These are phyloP conservation scores for Xanthoceras sorbifolium DNA, from an alignment of 345 rosid species.

Conservation along the genomic window DNA sequence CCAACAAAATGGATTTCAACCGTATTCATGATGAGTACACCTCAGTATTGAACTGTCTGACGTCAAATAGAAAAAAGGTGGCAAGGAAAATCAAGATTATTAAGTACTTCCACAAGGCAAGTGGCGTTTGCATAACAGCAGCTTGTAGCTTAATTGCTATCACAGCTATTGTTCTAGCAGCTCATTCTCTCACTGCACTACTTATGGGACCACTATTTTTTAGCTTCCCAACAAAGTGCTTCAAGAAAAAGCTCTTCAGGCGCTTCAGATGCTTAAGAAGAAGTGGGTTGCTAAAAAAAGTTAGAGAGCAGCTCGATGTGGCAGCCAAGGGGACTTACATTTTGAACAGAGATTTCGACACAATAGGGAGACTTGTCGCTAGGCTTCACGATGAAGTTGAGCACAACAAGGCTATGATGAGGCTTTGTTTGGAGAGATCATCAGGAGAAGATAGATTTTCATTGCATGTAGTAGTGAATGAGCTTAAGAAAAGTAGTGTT, in stretches of 20 bases:
- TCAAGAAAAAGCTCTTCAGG: conserved; percentile 29
- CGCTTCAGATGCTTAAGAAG: conserved; percentile 22
- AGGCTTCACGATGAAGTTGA: conserved; percentile 55
- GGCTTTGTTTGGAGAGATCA: conserved; percentile 34
- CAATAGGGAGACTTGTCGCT: conserved; percentile 43
- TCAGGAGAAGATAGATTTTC: conserved; percentile 21
- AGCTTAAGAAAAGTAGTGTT: conserved; percentile 36
- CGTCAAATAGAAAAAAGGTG: conserved; percentile 34
- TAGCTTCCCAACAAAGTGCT: conserved; percentile 28
- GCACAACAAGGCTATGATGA: conserved; percentile 38
- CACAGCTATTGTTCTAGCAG: conserved; percentile 35
- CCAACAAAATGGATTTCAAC: conserved; percentile 33
- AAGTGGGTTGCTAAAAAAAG: conserved; percentile 28
- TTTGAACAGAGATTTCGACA: conserved; percentile 47
- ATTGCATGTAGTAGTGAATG: conserved; percentile 36
- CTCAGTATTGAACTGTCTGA: conserved; percentile 25
- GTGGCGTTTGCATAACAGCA: conserved; percentile 37
- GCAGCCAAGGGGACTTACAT: conserved; percentile 49
- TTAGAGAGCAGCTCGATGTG: conserved; percentile 39
- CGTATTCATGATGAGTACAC: conserved; percentile 31
- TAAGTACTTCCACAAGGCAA: conserved; percentile 24
- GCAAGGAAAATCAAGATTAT: conserved; percentile 34
- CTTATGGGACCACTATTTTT: conserved; percentile 38
- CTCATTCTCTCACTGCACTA: conserved; percentile 35
- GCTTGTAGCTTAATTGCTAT: conserved; percentile 34